These are phyloP conservation scores for Quercus aquifolioides DNA, from an alignment of 306 rosid genomes.

Conservation along the genomic window DNA sequence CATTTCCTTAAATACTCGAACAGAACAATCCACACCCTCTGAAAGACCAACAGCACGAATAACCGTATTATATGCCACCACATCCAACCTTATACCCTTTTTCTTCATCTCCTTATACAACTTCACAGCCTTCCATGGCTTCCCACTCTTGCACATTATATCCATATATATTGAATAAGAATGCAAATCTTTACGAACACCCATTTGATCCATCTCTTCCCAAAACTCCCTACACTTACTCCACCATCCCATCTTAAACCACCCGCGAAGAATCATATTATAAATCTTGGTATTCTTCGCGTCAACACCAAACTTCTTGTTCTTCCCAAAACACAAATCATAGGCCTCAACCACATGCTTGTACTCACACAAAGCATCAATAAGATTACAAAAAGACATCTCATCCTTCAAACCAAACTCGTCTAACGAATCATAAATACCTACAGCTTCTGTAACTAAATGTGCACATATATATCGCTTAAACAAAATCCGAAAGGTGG, in stretches of 20 bases:
- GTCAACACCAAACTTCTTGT: slow-evolving; percentile 13
- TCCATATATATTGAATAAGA: slow-evolving; percentile 89
- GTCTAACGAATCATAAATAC: slow-evolving; percentile 41
- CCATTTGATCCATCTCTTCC: slow-evolving; percentile 82
- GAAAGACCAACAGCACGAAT: slow-evolving; percentile 71
- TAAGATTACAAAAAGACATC: slow-evolving; percentile 55
- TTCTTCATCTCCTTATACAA: slow-evolving; percentile 64
- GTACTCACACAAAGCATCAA: slow-evolving; percentile 79
- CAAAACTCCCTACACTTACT: slow-evolving; percentile 79
- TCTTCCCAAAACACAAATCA: slow-evolving; percentile 52
- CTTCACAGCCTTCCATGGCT: slow-evolving; percentile 86
- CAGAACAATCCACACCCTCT: slow-evolving; percentile 73
- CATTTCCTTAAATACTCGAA: slow-evolving; percentile 62
- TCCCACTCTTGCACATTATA: slow-evolving; percentile 75
- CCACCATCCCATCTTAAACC: slow-evolving; percentile 86
- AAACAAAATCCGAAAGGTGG: slow-evolving; percentile 73
- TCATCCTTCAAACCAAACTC: slow-evolving; percentile 70
- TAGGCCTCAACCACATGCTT: slow-evolving; percentile 82
- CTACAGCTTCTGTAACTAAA: slow-evolving; percentile 59
- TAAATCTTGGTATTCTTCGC: slow-evolving; percentile 43
- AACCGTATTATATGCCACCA: slow-evolving; percentile 71
- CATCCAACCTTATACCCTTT: slow-evolving; percentile 64
- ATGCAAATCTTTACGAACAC: slow-evolving; percentile 62
- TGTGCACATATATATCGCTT: slow-evolving; percentile 75
- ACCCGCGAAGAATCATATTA: slow-evolving; percentile 81